These are phyloP conservation scores for Naganishia onofrii DNA, from an alignment of 768 basidiomycete genomes.

Conservation along the genomic window DNA sequence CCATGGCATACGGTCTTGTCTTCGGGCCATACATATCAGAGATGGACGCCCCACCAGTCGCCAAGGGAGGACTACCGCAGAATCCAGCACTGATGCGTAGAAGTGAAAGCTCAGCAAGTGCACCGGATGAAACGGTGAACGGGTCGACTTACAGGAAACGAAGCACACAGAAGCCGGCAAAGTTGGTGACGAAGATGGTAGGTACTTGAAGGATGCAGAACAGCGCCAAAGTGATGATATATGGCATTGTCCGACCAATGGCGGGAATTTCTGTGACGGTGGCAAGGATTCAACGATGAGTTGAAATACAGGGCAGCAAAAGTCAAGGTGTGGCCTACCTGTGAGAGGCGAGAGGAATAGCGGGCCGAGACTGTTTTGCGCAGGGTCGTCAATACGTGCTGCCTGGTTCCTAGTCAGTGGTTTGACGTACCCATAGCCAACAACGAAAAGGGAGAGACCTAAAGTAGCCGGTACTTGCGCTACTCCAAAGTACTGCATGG, in stretches of 20 bases:
- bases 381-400: background rate
- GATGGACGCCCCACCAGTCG: constrained; percentile 51
- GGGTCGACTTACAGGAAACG: constrained; percentile 39
- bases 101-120: background rate
- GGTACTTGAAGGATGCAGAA: constrained; percentile 52
- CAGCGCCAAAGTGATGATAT: constrained; percentile 50
- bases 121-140: no score
- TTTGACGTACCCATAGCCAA: constrained; percentile 51
- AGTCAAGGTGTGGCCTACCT: constrained; percentile 27
- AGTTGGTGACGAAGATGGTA: constrained; percentile 44
- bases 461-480: constrained; percentile 42
- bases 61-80: constrained; percentile 51
- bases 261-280: constrained; percentile 45
- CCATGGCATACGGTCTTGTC: constrained; percentile 46
- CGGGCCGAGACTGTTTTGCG: background rate
- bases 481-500: constrained; percentile 37
- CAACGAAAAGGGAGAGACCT: constrained; percentile 52
- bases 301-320: constrained; percentile 37
- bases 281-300: background rate
- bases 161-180: constrained; percentile 48
- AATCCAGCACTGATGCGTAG: constrained; percentile 43
- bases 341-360: constrained; percentile 1
- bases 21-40: constrained; percentile 46
- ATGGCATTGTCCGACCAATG: constrained; percentile 51
- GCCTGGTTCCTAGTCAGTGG: constrained; percentile 27